Evolutionary conservation across 352 stramenopile species (phyloP).

Genomic region (Globisporangium polare): DNA sequence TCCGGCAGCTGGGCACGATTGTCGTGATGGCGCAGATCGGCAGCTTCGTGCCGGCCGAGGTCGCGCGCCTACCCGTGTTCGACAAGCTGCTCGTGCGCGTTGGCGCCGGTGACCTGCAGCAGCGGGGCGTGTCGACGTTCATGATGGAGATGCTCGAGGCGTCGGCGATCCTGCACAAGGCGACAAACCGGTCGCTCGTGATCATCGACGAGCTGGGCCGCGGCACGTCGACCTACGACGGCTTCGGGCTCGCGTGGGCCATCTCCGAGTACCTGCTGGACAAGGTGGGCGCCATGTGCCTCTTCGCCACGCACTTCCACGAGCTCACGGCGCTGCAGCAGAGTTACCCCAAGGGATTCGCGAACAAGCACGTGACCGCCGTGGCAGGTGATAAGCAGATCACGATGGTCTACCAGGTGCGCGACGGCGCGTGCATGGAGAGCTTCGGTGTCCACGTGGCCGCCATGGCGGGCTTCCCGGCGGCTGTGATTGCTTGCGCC

Average conservation of each 20-base stretch:
- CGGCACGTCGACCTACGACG: constrained; percentile 98
- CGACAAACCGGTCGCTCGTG: constrained; percentile 92
- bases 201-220: constrained; percentile 99
- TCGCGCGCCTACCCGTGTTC: constrained; percentile 91
- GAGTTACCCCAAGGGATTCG: constrained; percentile 58
- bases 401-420: constrained; percentile 92
- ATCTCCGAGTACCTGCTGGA: constrained; percentile 97
- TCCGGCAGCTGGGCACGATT: constrained; percentile 95
- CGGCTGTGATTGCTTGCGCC: constrained; percentile 90
- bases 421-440: constrained; percentile 94
- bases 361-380: constrained; percentile 97
- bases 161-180: constrained; percentile 94
- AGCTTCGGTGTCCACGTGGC: constrained; percentile 99
- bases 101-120: constrained; percentile 95
- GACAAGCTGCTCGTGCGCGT: constrained; percentile 96
- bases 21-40: constrained; percentile 96
- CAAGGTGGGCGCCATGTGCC: constrained; percentile 82
- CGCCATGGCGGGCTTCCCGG: constrained; percentile 95
- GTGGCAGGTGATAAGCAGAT: constrained; percentile 76
- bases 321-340: constrained; percentile 95
- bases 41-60: constrained; percentile 94
- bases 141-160: constrained; percentile 99
- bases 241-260: constrained; percentile 95
- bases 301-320: constrained; percentile 99
- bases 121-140: constrained; percentile 98